Conservation (phyloP, 495 filamentous ascomycete genomes). For the Neurospora hispaniola region DNA sequence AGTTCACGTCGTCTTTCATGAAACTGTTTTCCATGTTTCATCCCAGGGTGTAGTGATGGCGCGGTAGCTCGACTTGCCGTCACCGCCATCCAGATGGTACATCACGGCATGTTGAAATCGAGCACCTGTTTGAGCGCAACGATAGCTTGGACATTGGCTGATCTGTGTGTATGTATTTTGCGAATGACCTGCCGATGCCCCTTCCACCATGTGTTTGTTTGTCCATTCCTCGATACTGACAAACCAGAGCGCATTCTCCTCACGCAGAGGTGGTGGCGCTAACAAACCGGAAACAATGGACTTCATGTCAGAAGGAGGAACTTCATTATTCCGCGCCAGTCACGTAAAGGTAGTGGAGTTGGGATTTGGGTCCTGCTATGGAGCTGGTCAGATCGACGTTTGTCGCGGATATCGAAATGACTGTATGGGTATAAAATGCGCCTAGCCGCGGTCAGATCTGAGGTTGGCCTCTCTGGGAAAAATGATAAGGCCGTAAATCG, state of each 20-base stretch:
- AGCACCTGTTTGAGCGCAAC: neutral
- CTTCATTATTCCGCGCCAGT: neutral
- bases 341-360: neutral
- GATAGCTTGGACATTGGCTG: neutral
- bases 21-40: neutral
- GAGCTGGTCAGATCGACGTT: neutral
- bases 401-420: neutral
- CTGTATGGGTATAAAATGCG: neutral
- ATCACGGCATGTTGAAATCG: neutral
- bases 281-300: neutral
- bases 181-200: neutral
- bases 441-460: neutral
- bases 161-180: neutral
- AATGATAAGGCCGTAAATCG: neutral
- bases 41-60: neutral
- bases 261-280: neutral
- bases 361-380: neutral
- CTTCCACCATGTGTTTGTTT: neutral
- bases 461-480: neutral
- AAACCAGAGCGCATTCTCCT: neutral
- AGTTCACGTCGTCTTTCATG: neutral
- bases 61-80: neutral
- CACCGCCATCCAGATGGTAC: neutral
- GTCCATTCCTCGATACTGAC: neutral
- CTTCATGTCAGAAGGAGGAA: neutral